phyloP scores from a whole-genome alignment of 176 grass and related monocot species.

The Microstegium vimineum region DNA sequence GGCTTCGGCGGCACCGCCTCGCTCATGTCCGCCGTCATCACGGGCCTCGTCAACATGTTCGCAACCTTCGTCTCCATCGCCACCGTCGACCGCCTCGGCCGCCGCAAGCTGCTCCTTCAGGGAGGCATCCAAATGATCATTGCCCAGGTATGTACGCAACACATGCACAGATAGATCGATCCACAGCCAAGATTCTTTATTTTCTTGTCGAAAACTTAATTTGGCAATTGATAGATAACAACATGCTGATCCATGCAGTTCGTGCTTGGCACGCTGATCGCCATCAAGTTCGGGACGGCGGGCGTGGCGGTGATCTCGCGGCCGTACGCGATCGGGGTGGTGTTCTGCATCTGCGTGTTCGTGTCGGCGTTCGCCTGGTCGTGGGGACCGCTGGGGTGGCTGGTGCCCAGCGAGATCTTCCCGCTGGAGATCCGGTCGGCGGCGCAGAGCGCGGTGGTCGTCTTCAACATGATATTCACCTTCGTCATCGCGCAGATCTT shows the following conservation, averaged over 20 bases:
- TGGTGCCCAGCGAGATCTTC: conserved; percentile 89
- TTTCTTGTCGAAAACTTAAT: too few relatives aligned
- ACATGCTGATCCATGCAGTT: neutral
- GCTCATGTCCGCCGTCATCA: conserved; percentile 51
- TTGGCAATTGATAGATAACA: neutral
- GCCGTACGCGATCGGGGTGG: conserved; percentile 23
- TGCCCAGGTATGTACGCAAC: conserved; percentile 23
- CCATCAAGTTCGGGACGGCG: conserved; percentile 18
- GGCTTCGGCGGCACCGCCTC: conserved; percentile 41
- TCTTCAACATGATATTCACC: conserved; percentile 48
- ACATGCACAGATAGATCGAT: neutral
- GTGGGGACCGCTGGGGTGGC: conserved; percentile 80
- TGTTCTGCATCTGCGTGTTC: conserved; percentile 68
- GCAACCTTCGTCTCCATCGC: conserved; percentile 46
- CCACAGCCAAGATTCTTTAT: neutral
- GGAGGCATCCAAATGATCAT: conserved; percentile 33
- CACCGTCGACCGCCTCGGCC: conserved; percentile 40
- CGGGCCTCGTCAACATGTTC: conserved; percentile 37
- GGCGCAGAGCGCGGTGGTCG: conserved; percentile 56
- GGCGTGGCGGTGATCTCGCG: conserved; percentile 27
- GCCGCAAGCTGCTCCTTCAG: conserved; percentile 33
- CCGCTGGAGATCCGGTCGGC: conserved; percentile 80
- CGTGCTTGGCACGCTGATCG: conserved; percentile 33
- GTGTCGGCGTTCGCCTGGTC: conserved; percentile 89
- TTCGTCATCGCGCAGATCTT: conserved; percentile 47